These are phyloP conservation scores for Cryptococcus sp. DNA, from an alignment of 1,284 basidiomycete species.

Conservation along the genomic window DNA sequence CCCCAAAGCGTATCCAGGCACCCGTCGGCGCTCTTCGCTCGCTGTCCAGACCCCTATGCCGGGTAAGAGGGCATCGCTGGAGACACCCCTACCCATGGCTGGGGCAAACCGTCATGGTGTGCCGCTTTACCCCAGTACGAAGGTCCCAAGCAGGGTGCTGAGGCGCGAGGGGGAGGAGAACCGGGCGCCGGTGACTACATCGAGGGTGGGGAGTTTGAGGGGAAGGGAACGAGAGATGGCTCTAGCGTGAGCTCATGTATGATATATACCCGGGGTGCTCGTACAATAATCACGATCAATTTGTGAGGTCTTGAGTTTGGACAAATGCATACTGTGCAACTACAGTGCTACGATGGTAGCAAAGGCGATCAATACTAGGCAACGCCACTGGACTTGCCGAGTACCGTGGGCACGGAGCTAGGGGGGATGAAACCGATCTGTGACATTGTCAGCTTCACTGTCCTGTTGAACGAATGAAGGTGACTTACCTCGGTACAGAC, in stretches of 20 bases:
- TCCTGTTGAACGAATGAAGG: not conserved
- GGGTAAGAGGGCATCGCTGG: slow-evolving; percentile 1
- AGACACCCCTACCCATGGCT: slow-evolving; percentile 6
- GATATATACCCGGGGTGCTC: not conserved
- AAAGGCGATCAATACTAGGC: slow-evolving; percentile 10
- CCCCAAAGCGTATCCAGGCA: not conserved
- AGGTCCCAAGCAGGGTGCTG: slow-evolving; percentile 12
- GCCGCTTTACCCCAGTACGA: slow-evolving; percentile 16
- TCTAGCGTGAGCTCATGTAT: slow-evolving; percentile 5
- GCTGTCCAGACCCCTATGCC: slow-evolving; percentile 13
- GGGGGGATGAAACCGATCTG: slow-evolving; percentile 75
- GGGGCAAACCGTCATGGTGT: slow-evolving; percentile 10
- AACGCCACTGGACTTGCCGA: slow-evolving; percentile 40
- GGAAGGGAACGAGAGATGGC: slow-evolving; percentile 11
- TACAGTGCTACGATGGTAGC: slow-evolving; percentile 1
- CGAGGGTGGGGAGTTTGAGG: slow-evolving; percentile 1
- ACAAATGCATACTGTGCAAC: slow-evolving; percentile 4
- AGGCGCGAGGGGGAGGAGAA: slow-evolving; percentile 19
- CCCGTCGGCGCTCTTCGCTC: slow-evolving; percentile 14
- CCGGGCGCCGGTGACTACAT: slow-evolving; percentile 3
- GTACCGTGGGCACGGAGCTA: slow-evolving; percentile 54
- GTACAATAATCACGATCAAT: not conserved
- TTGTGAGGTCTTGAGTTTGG: not conserved
- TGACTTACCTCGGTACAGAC: slow-evolving; percentile 83
- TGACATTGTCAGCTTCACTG: not conserved